A percentile compares a stretch with the other conserved stretches of the same genome.
phyloP scores from a whole-genome alignment of 768 basidiomycete genomes.

The Peribolospora baueri region DNA sequence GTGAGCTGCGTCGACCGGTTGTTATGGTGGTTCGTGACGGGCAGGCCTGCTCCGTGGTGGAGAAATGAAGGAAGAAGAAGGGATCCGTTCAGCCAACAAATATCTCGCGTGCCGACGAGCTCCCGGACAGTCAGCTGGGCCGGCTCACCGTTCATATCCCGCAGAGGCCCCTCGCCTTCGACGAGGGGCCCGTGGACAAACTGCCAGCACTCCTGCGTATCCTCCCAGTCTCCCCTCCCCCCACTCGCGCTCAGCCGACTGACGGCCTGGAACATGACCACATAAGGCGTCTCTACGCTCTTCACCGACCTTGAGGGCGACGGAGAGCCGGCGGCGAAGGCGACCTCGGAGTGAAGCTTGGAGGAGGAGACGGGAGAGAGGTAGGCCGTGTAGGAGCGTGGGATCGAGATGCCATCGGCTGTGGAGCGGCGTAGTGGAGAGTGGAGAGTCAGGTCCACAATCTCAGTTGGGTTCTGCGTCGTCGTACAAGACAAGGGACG shows the following conservation, averaged over 20 bases:
- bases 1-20: slow-evolving; percentile 57
- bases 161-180: slow-evolving; percentile 21
- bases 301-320: slow-evolving; percentile 21
- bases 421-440: slow-evolving; percentile 7
- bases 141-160: background rate
- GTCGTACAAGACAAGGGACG: background rate
- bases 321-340: slow-evolving; percentile 29
- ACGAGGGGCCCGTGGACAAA: slow-evolving; percentile 76
- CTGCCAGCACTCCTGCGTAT: slow-evolving; percentile 84
- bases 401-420: slow-evolving; percentile 90
- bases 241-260: slow-evolving; percentile 64
- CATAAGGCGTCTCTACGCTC: slow-evolving; percentile 79
- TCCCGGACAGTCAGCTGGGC: background rate
- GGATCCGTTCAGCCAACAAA: too few relatives aligned
- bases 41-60: slow-evolving; percentile 33
- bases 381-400: slow-evolving; percentile 82
- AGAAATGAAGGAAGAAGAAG: background rate
- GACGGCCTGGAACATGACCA: slow-evolving; percentile 91
- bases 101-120: too few relatives aligned
- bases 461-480: background rate
- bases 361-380: slow-evolving; percentile 83
- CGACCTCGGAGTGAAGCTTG: slow-evolving; percentile 67
- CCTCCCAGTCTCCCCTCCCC: slow-evolving; percentile 22
- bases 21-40: slow-evolving; percentile 90
- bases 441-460: background rate